Evolutionary conservation across 768 basidiomycete genomes (phyloP).

Genomic region (Agaricus blazei): DNA sequence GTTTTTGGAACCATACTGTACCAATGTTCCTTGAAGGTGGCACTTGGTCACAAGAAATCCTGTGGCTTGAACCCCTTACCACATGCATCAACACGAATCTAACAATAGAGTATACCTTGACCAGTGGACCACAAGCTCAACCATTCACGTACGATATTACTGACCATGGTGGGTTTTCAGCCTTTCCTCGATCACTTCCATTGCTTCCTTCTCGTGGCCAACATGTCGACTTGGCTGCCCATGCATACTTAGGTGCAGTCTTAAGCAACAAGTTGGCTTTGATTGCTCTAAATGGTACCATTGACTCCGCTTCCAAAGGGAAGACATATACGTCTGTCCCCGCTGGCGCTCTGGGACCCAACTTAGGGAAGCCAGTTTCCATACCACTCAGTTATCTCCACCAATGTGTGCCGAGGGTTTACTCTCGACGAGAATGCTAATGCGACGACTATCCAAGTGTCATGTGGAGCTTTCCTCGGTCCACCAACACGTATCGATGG

Average conservation of each 20-base stretch:
- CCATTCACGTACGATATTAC: slow-evolving; percentile 10
- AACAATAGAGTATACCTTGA: slow-evolving; percentile 14
- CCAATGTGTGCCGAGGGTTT: slow-evolving; percentile 12
- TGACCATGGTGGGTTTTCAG: slow-evolving; percentile 14
- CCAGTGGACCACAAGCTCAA: background rate
- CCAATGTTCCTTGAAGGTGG: slow-evolving; percentile 2
- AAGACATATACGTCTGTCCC: slow-evolving; percentile 4
- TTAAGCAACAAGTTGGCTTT: slow-evolving; percentile 15
- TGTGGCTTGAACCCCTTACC: slow-evolving; percentile 19
- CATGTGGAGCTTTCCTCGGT: slow-evolving; percentile 14
- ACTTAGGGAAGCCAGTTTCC: background rate
- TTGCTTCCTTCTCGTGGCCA: background rate
- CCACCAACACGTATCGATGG: slow-evolving; percentile 17
- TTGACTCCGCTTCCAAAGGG: slow-evolving; percentile 13
- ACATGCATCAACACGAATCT: slow-evolving; percentile 17
- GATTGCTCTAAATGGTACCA: slow-evolving; percentile 11
- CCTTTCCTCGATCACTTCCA: background rate
- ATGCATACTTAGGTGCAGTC: slow-evolving; percentile 10
- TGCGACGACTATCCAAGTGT: slow-evolving; percentile 14
- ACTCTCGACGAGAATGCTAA: slow-evolving; percentile 15
- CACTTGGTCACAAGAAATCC: slow-evolving; percentile 16
- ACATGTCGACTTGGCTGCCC: background rate
- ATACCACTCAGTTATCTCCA: background rate
- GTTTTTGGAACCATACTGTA: background rate
- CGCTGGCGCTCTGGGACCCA: background rate